Evolutionary conservation across 768 basidiomycete genomes (phyloP).

Genomic region (Suillus fuscotomentosus): DNA sequence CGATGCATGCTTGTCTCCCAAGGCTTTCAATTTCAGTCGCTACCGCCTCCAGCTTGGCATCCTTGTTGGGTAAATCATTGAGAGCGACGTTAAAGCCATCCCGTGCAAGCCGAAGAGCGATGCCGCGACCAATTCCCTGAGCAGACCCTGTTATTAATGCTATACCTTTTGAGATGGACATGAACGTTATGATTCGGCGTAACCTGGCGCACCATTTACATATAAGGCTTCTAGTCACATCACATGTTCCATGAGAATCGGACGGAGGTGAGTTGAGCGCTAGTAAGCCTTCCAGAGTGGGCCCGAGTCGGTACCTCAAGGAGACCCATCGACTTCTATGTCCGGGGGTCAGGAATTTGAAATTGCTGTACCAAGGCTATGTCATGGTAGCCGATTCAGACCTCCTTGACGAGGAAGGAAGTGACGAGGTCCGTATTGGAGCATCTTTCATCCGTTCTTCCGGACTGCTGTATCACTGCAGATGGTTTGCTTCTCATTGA

Average conservation of each 20-base stretch:
- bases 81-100: slow-evolving; percentile 25
- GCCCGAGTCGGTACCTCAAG: too few species aligned
- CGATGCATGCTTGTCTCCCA: not conserved
- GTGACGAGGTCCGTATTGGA: too few species aligned
- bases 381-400: too few species aligned
- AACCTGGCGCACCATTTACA: not conserved
- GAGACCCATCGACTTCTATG: too few species aligned
- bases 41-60: slow-evolving; percentile 7
- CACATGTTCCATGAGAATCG: not conserved
- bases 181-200: not conserved
- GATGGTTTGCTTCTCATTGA: too few species aligned
- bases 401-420: too few species aligned
- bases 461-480: too few species aligned
- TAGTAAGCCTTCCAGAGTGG: not conserved
- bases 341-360: too few species aligned
- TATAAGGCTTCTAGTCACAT: not conserved
- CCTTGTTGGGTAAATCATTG: slow-evolving; percentile 2
- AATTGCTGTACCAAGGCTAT: too few species aligned
- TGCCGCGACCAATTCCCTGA: slow-evolving; percentile 22
- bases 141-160: slow-evolving; percentile 22
- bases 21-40: not conserved
- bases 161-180: slow-evolving; percentile 10
- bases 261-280: not conserved
- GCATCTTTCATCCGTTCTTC: too few species aligned
- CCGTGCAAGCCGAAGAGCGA: slow-evolving; percentile 25